Evolutionary conservation across 1,284 basidiomycete genomes (phyloP), one percentile per base, ranked within the genome.

Genomic region (Phylloboletellus chloephorus): DNA sequence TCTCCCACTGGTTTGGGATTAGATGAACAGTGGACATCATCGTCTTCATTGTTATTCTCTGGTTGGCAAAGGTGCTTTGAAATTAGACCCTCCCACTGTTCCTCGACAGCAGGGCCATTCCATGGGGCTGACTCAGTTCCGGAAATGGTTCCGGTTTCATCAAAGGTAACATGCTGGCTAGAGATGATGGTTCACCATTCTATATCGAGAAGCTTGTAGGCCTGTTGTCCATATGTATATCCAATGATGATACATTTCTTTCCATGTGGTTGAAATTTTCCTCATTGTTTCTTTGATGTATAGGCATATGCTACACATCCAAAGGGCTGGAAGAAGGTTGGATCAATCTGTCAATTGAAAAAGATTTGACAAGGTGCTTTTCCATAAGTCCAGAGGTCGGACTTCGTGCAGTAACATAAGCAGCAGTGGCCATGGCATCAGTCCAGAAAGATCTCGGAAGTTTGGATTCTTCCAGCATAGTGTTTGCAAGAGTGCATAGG

Each of bases 391-490:
- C 11, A 6, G 31, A 20, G 0, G 19, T 31, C 5, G 30, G 23
- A 40, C 38, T 40, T 11, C n/a, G n/a, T n/a, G n/a, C n/a, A n/a
- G n/a, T n/a, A n/a, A n/a, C n/a, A n/a, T n/a, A n/a, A n/a, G n/a
- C 38, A 25, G 49, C 45, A 7, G 49, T 51, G 11, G 8, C 37
- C 42, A 56, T 49, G 2, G 52, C 53, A 16, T 56, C 41, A 8
- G 39, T 39, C 60, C 61, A 65, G 36, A 55, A 58, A 0, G 32
- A 46, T n/a, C 48, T 51, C 0, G 53, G 46, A 0, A 64, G 46
- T 16, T 46, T 43, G 0, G 52, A 50, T 0, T 58, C 55, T 13
- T 50, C 33, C 0, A 63, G 50, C 48, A 65, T 58, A 0, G 54
- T 31, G 4, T 46, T 49, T 1, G 52, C 52, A 7, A 45, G 34